phyloP scores from a whole-genome alignment of 2,329 filamentous ascomycete genomes.

The Cladosporium sphaerospermum region DNA sequence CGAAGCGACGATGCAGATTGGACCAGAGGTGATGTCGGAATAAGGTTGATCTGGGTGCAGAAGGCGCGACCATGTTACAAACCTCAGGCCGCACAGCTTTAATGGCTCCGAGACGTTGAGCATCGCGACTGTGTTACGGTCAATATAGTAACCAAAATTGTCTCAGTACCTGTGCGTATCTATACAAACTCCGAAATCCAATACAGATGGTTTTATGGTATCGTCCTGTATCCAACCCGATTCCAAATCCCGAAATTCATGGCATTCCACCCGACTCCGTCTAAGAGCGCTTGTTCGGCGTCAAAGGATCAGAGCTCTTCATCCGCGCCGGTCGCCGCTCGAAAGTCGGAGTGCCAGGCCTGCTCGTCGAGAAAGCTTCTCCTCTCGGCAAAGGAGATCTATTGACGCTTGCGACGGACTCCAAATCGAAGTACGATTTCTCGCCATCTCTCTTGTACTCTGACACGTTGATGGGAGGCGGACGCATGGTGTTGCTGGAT shows the following conservation, averaged over 20 bases:
- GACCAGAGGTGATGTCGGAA: conserved; percentile 1
- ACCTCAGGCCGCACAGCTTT: no score
- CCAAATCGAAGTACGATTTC: conserved; percentile 50
- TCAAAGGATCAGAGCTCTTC: conserved; percentile 22
- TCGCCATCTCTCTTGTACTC: conserved; percentile 52
- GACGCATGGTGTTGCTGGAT: conserved; percentile 34
- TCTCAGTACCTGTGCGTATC: no score
- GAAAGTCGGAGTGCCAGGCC: conserved; percentile 29
- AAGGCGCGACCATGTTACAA: neutral
- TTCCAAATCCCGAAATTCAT: no score
- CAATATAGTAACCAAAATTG: no score
- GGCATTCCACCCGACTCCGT: no score
- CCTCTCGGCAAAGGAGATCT: conserved; percentile 40
- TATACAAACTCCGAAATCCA: no score
- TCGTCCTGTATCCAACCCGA: no score
- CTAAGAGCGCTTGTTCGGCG: neutral
- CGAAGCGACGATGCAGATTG: neutral
- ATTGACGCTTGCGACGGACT: conserved; percentile 40
- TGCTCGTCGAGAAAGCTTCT: conserved; percentile 48
- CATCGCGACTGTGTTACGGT: no score
- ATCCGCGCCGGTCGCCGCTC: conserved; percentile 33
- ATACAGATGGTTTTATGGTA: no score
- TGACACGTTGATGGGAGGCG: conserved; percentile 62
- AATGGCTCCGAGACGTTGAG: no score
- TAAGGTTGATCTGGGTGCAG: neutral